These are phyloP conservation scores for Suhomyces faveliae DNA, from an alignment of 805 yeast genomes.

Conservation along the genomic window DNA sequence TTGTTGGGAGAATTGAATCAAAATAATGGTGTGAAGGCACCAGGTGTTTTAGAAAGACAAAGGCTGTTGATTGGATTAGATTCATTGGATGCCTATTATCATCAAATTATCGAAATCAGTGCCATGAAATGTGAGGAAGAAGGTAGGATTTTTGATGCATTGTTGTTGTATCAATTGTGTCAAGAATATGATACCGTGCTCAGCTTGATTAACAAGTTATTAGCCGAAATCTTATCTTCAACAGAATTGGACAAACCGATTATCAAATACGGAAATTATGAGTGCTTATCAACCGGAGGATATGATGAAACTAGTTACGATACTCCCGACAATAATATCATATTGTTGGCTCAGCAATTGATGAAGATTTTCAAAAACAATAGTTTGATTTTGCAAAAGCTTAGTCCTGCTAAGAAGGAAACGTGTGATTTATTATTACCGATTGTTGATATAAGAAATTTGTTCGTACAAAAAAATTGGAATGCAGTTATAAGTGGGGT, in stretches of 20 bases:
- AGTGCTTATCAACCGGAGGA: conserved; percentile 19
- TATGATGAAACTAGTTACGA: conserved; percentile 34
- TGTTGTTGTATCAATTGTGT: conserved; percentile 80
- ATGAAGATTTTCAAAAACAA: conserved; percentile 52
- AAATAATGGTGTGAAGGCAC: conserved; percentile 65
- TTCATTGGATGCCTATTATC: conserved; percentile 59
- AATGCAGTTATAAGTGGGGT: conserved; percentile 55
- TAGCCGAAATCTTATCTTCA: conserved; percentile 74
- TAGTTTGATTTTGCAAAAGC: conserved; percentile 55
- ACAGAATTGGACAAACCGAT: conserved; percentile 66
- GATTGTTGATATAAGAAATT: conserved; percentile 65
- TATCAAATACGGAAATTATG: conserved; percentile 41
- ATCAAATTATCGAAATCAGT: conserved; percentile 75
- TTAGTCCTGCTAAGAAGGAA: conserved; percentile 55
- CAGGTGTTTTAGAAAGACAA: conserved; percentile 83
- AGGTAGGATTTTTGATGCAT: conserved; percentile 82
- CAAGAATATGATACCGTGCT: conserved; percentile 86
- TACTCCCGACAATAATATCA: conserved; percentile 47
- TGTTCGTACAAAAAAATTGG: conserved; percentile 57
- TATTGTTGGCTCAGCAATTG: conserved; percentile 45
- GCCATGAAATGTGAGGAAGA: conserved; percentile 89
- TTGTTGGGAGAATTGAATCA: conserved; percentile 80
- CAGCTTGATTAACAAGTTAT: conserved; percentile 63
- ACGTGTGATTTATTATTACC: conserved; percentile 64
- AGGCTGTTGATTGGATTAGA: conserved; percentile 59